Percentiles rank a stretch among this genome's conserved stretches.
phyloP scores from a whole-genome alignment of 1,284 basidiomycete genomes.

The Boletus smithii region DNA sequence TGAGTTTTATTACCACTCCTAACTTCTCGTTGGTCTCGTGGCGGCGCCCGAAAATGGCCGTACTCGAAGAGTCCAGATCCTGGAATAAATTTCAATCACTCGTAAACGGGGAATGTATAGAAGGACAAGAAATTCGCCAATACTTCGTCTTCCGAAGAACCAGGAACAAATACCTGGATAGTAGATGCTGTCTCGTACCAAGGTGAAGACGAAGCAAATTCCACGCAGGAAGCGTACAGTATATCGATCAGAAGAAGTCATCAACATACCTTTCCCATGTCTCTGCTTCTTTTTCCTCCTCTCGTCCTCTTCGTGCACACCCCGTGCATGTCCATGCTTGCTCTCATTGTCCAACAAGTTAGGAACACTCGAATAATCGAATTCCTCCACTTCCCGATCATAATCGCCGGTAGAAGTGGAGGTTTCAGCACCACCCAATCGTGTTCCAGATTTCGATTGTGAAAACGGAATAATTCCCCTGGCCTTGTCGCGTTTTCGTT shows the following conservation, averaged over 20 bases:
- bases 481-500: slow-evolving; percentile 40
- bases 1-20: slow-evolving; percentile 68
- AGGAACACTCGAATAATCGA: slow-evolving; percentile 72
- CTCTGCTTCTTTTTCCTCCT: slow-evolving; percentile 50
- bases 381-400: slow-evolving; percentile 43
- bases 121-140: slow-evolving; percentile 1
- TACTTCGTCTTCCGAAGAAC: slow-evolving; percentile 1
- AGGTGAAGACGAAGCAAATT: slow-evolving; percentile 6
- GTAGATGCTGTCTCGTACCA: neutral
- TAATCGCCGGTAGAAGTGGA: slow-evolving; percentile 15
- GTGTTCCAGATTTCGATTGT: slow-evolving; percentile 6
- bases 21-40: slow-evolving; percentile 63
- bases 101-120: neutral
- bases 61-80: slow-evolving; percentile 42
- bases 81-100: slow-evolving; percentile 23
- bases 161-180: neutral
- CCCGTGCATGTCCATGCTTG: slow-evolving; percentile 32
- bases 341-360: slow-evolving; percentile 73
- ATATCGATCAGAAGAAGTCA: slow-evolving; percentile 3
- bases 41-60: slow-evolving; percentile 64
- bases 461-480: slow-evolving; percentile 1
- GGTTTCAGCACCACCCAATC: slow-evolving; percentile 2
- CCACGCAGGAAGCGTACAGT: slow-evolving; percentile 6
- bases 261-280: slow-evolving; percentile 44
- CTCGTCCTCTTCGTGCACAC: slow-evolving; percentile 27